Evolutionary conservation across 257 asterid genomes (phyloP), one percentile per base, ranked within the genome.

Genomic region (Orobanche coerulescens): DNA sequence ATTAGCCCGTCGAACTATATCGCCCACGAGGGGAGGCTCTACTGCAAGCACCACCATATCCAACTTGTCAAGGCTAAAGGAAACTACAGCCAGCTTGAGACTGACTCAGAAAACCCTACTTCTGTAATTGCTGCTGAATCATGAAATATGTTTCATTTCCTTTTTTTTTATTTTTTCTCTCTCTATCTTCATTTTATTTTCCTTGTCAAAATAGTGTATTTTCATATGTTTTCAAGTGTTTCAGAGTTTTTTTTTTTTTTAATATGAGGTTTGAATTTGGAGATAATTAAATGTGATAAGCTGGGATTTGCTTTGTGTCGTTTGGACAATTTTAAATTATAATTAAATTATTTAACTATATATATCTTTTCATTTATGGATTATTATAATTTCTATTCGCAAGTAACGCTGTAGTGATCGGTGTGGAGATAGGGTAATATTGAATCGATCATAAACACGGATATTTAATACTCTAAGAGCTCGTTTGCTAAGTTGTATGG

Each of bases 1-100:
- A 85, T 83, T 8, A 85, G 86, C 61, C 95, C 93, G 14, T 85
- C 96, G 1, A 88, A 88, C 75, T 79, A 76, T 25, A 88, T 83
- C 4, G 90, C 92, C 0, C 87, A 79, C 14, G 96, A 85, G 30
- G 90, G 95, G 0, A 68, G 52, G 1, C 83, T 88, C 18, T 88
- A 79, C 65, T 85, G 96, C 86, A 88, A 88, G 69, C 96, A 85
- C 70, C 96, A 85, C 73, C 84, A 85, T 23, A 64, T 67, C 39
- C 96, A 88, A 56, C 94, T 88, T 20, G 58, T 88, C 64, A 88
- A 81, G 75, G 70, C 74, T 31, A 85, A 73, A 61, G 96, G 96
- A 4, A 78, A 81, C 25, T 80, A 81, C 61, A 88, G 94, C 76
- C 87, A 76, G 67, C 81, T 88, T n/a, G 94, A 88, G 62, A 1